These are phyloP conservation scores for Chalara sp. DNA, from an alignment of 2,329 filamentous ascomycete species.

Conservation along the genomic window DNA sequence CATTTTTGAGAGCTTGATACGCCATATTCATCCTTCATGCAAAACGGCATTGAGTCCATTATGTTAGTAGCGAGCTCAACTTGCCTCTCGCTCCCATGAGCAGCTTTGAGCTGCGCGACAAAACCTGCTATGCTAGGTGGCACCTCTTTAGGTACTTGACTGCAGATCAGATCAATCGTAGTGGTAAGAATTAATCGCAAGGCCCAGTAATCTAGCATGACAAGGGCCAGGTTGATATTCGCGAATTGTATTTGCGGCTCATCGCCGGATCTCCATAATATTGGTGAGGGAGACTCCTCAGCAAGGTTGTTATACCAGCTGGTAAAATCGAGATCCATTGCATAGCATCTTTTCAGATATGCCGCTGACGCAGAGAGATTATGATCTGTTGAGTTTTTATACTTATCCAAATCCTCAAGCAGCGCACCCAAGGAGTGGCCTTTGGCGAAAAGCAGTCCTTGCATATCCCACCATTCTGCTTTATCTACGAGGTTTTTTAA, in stretches of 20 bases:
- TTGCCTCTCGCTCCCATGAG: not conserved
- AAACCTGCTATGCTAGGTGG: not conserved
- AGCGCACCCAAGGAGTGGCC: not conserved
- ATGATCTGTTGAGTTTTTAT: not conserved
- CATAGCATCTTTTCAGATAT: not conserved
- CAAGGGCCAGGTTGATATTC: not conserved
- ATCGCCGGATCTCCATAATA: not conserved
- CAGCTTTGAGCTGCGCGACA: not conserved
- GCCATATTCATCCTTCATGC: conserved; percentile 1
- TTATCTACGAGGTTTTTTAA: conserved; percentile 1
- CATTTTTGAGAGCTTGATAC: conserved; percentile 2
- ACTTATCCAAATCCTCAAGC: not conserved
- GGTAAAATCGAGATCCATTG: not conserved
- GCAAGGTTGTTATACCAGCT: not conserved
- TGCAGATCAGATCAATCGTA: not conserved
- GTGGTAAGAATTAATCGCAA: not conserved
- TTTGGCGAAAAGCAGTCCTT: not conserved
- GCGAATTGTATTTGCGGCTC: not conserved
- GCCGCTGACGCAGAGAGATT: not conserved
- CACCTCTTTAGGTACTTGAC: not conserved
- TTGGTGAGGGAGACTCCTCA: not conserved
- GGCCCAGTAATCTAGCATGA: conserved; percentile 3
- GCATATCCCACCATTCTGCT: not conserved
- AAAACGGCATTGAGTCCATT: not conserved
- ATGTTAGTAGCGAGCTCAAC: not conserved